These are phyloP conservation scores for Bipolaris sorokiniana DNA, from an alignment of 2,329 filamentous ascomycete species.

Conservation along the genomic window DNA sequence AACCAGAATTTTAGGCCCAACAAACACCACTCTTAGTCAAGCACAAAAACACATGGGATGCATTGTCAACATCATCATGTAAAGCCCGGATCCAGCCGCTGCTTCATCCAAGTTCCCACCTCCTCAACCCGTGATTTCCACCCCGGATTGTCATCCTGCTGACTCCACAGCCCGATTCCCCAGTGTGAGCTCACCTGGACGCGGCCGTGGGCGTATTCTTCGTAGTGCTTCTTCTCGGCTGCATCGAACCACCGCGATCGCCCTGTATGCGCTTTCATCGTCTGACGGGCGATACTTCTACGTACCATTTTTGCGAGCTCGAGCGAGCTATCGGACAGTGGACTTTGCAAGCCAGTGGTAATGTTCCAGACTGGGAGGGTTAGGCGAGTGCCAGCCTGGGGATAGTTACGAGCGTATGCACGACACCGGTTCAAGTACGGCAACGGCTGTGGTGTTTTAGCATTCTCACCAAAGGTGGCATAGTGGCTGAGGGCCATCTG, in stretches of 20 bases:
- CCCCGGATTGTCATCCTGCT: constrained; percentile 11
- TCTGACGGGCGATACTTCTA: constrained; percentile 48
- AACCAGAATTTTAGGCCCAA: not conserved
- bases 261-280: constrained; percentile 31
- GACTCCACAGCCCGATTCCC: constrained; percentile 38
- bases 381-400: constrained; percentile 49
- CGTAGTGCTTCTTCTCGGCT: constrained; percentile 37
- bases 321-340: constrained; percentile 49
- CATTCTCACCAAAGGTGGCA: constrained; percentile 24
- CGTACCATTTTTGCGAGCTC: constrained; percentile 51
- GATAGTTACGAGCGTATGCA: constrained; percentile 51
- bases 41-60: too few species aligned
- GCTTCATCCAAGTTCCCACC: constrained; percentile 39
- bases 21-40: too few species aligned
- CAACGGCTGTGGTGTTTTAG: constrained; percentile 15
- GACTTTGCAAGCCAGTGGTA: constrained; percentile 46
- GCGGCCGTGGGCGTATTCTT: constrained; percentile 31
- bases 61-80: not conserved
- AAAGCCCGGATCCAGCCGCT: constrained; percentile 19
- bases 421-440: constrained; percentile 39
- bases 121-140: constrained; percentile 23
- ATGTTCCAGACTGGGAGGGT: constrained; percentile 52
- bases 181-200: constrained; percentile 22
- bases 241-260: constrained; percentile 33
- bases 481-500: constrained; percentile 40